Percentiles rank a stretch among this genome's conserved stretches.
These are phyloP conservation scores for Diaporthe sp. DNA, from an alignment of 2,329 filamentous ascomycete genomes.

Conservation along the genomic window DNA sequence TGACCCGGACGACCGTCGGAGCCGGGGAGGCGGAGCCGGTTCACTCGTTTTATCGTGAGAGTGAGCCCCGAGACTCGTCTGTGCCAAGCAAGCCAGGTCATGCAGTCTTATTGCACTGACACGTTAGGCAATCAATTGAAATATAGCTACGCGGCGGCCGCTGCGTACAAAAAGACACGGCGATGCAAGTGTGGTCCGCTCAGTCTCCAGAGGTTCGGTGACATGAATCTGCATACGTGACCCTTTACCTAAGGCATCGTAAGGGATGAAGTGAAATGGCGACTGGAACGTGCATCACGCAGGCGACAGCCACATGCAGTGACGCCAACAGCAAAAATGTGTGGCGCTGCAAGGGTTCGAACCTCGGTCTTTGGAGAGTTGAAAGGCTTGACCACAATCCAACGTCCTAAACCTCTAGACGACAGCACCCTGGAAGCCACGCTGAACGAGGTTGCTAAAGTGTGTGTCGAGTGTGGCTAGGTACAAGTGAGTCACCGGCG, in stretches of 20 bases:
- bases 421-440: not conserved
- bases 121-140: not conserved
- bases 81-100: not conserved
- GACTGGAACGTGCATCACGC: not conserved
- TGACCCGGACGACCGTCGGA: not conserved
- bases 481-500: too few species aligned
- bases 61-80: not conserved
- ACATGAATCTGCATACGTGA: not conserved
- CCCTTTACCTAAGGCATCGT: not conserved
- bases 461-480: not conserved
- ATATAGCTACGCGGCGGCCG: not conserved
- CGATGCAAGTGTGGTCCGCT: not conserved
- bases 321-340: not conserved
- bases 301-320: not conserved
- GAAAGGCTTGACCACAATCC: constrained; percentile 3
- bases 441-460: not conserved
- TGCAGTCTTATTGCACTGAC: not conserved
- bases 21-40: not conserved
- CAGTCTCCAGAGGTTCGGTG: not conserved
- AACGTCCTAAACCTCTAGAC: constrained; percentile 24
- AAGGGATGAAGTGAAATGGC: too few species aligned
- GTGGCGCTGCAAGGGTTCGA: constrained; percentile 25
- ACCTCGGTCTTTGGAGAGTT: constrained; percentile 23
- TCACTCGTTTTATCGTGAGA: not conserved
- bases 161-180: not conserved